Conservation (phyloP, 2,329 filamentous ascomycete species). For the Neospermospora avenae region DNA sequence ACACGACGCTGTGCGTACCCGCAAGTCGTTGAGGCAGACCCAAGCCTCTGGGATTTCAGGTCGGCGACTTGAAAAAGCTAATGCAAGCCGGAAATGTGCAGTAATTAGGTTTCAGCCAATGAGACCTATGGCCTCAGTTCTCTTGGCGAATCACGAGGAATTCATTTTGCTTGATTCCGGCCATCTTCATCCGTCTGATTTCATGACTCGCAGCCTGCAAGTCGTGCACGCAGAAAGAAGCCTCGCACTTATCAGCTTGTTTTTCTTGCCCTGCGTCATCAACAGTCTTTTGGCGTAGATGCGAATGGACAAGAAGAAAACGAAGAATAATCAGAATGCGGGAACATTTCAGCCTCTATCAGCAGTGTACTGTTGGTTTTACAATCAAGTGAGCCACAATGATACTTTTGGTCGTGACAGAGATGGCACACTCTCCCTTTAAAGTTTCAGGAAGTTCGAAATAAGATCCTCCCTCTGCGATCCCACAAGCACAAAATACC, state of each 20-base stretch:
- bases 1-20: neutral
- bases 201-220: conserved; percentile 1
- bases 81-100: neutral
- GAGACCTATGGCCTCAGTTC: neutral
- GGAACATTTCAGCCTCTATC: too few relatives aligned
- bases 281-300: neutral
- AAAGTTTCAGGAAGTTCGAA: too few relatives aligned
- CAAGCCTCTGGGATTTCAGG: neutral
- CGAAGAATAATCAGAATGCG: neutral
- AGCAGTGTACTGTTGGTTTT: too few relatives aligned
- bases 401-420: too few relatives aligned
- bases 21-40: neutral
- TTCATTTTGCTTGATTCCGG: neutral
- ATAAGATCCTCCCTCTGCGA: too few relatives aligned
- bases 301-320: neutral
- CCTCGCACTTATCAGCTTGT: neutral
- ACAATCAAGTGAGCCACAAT: too few relatives aligned
- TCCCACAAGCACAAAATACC: too few relatives aligned
- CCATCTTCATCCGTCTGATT: neutral
- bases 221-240: neutral
- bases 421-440: too few relatives aligned
- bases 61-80: conserved; percentile 2
- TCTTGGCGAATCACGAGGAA: neutral
- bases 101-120: neutral
- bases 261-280: neutral